Base-by-base conservation (phyloP, 257 asterid species). In the Prunella vulgaris region DNA sequence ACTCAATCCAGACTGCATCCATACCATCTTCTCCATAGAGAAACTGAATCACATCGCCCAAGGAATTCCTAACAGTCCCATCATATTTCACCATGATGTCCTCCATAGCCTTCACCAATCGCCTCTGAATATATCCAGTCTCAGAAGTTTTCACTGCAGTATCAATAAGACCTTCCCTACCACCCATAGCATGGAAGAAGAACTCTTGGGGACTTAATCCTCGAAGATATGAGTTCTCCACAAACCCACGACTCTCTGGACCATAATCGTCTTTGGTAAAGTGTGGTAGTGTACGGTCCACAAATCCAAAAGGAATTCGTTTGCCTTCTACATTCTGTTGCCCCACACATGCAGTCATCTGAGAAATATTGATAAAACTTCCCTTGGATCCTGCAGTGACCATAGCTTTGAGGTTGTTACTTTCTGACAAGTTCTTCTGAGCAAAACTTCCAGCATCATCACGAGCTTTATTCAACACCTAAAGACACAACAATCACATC, bases 371-470 rank as follows among this genome's bases (percentile, higher is more conserved):
- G 64, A 94, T 94, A 77, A 94, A 94, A 89, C 99, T 94, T 69
- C 99, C 99, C 86, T 94, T 91, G 5, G 99, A 94, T 60, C 99
- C 99, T 24, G 99, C 99, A 40, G 99, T 94, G 56, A 94, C 99
- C 99, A 94, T 94, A 68, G 99, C 97, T 84, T 94, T 94, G 32
- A 94, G 95, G 78, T 94, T 94, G 82, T 94, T 94, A 72, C 96
- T 89, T 83, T 94, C 99, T 30, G 99, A 84, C 80, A 94, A 86
- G 68, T 96, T 94, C 84, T 86, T 91, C 71, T 94, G 97, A 30
- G 99, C 99, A 87, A 95, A 87, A 75, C 97, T 94, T 80, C 99
- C 99, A 81, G 99, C 99, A 81, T 94, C 99, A 78, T 94, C 99
- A 87, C 99, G 97, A 7, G 99, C 99, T 83, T 89, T 94, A 71